These are phyloP conservation scores for Saraca asoca DNA, from an alignment of 331 rosid genomes.

Conservation along the genomic window DNA sequence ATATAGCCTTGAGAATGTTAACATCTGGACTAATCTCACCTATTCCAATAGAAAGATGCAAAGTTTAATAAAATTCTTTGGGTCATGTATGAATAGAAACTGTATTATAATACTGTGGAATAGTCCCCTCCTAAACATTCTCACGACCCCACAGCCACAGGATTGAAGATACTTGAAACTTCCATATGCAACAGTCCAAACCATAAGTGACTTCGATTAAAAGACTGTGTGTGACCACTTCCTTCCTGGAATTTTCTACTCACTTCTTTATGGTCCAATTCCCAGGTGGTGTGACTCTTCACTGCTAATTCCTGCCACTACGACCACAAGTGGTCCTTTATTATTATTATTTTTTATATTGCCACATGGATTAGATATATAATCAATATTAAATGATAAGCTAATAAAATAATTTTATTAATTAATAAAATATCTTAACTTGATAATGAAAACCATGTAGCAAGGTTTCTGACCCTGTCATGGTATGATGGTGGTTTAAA, in stretches of 20 bases:
- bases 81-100: slow-evolving; percentile 26
- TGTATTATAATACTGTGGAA: slow-evolving; percentile 26
- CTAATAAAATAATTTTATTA: too few species aligned
- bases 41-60: slow-evolving; percentile 19
- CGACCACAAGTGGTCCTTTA: slow-evolving; percentile 20
- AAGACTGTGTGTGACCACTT: slow-evolving; percentile 46
- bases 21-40: slow-evolving; percentile 17
- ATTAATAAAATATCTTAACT: background rate
- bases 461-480: slow-evolving; percentile 2
- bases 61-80: slow-evolving; percentile 2
- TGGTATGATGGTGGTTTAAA: slow-evolving; percentile 18
- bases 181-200: slow-evolving; percentile 53
- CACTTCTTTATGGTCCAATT: slow-evolving; percentile 8
- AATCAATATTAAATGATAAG: background rate
- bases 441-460: background rate
- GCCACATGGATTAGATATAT: background rate
- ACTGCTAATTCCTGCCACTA: slow-evolving; percentile 3
- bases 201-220: slow-evolving; percentile 28
- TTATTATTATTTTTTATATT: slow-evolving; percentile 1
- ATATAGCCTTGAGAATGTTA: slow-evolving; percentile 28
- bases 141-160: slow-evolving; percentile 48
- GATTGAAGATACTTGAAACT: slow-evolving; percentile 49
- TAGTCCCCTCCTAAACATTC: slow-evolving; percentile 48
- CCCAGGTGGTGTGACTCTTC: background rate
- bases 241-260: slow-evolving; percentile 47